phyloP scores from a whole-genome alignment of 805 yeast species.

The Peterozyma xylosa region DNA sequence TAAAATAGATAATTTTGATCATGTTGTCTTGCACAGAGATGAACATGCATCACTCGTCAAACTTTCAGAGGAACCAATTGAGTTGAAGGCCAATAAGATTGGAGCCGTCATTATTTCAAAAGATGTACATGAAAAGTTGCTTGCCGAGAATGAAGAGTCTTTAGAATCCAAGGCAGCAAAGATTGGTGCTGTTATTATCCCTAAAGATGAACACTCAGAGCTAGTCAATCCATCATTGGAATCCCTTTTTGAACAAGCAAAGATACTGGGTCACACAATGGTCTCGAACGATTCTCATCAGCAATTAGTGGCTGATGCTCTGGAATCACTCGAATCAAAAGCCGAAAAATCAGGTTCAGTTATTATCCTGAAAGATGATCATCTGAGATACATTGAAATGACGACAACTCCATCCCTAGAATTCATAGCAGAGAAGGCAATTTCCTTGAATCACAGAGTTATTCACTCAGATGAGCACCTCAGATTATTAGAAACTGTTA shows the following conservation, averaged over 20 bases:
- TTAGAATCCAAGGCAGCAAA: constrained; percentile 17
- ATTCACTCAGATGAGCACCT: constrained; percentile 12
- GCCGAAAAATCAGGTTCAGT: constrained; percentile 16
- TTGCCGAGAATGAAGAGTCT: constrained; percentile 20
- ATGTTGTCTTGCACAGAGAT: constrained; percentile 13
- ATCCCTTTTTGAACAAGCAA: constrained; percentile 11
- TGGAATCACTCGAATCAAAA: constrained; percentile 1
- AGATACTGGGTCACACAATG: constrained; percentile 1
- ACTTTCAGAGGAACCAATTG: constrained; percentile 1
- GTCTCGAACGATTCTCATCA: not conserved
- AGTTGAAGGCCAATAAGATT: constrained; percentile 17
- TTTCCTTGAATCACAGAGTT: constrained; percentile 10
- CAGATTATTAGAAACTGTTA: constrained; percentile 2
- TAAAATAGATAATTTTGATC: constrained; percentile 17
- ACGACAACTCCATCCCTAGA: constrained; percentile 12
- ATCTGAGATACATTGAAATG: constrained; percentile 9
- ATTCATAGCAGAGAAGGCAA: constrained; percentile 14
- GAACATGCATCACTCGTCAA: constrained; percentile 14
- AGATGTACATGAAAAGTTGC: constrained; percentile 13
- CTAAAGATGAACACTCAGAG: constrained; percentile 8
- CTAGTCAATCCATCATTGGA: constrained; percentile 11
- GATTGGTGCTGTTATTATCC: constrained; percentile 13
- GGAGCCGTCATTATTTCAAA: constrained; percentile 14
- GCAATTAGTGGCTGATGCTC: not conserved
- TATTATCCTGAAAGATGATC: constrained; percentile 16